Conservation (phyloP, 768 basidiomycete genomes). For the Gelatoporia subvermispora region DNA sequence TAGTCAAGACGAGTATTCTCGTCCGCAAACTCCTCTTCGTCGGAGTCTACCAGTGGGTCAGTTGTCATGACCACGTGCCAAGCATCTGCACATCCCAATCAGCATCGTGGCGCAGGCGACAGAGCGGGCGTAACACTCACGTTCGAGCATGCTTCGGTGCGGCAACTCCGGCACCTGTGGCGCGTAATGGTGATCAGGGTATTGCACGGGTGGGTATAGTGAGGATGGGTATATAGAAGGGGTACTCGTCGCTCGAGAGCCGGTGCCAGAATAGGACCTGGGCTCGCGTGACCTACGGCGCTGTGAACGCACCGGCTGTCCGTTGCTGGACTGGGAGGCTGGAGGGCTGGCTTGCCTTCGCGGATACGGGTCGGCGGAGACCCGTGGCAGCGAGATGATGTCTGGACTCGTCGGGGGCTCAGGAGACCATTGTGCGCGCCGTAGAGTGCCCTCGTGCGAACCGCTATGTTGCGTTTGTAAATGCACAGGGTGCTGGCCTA, state of each 20-base stretch:
- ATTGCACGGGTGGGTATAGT: slow-evolving; percentile 20
- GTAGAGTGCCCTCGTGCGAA: too few species aligned
- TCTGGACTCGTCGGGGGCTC: too few species aligned
- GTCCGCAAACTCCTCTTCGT: slow-evolving; percentile 67
- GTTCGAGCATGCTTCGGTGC: slow-evolving; percentile 50
- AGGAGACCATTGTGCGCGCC: too few species aligned
- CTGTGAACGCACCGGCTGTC: slow-evolving; percentile 15
- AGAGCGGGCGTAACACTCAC: slow-evolving; percentile 34
- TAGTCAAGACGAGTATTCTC: slow-evolving; percentile 65
- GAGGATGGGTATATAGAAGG: not conserved
- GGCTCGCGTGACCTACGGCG: slow-evolving; percentile 10
- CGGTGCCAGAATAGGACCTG: slow-evolving; percentile 6
- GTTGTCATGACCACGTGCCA: slow-evolving; percentile 63
- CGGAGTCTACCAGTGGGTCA: slow-evolving; percentile 74
- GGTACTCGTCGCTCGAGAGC: not conserved
- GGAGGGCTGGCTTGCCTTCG: slow-evolving; percentile 11
- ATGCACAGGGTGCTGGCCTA: not conserved
- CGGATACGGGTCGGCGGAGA: slow-evolving; percentile 11
- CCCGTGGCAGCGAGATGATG: too few species aligned
- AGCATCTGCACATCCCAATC: slow-evolving; percentile 44
- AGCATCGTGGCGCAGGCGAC: not conserved
- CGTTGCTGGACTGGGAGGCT: slow-evolving; percentile 9
- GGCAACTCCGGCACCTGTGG: slow-evolving; percentile 12
- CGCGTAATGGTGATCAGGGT: slow-evolving; percentile 27
- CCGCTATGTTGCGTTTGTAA: not conserved